phyloP scores from a whole-genome alignment of 345 rosid genomes.

The Arabis hirsuta region DNA sequence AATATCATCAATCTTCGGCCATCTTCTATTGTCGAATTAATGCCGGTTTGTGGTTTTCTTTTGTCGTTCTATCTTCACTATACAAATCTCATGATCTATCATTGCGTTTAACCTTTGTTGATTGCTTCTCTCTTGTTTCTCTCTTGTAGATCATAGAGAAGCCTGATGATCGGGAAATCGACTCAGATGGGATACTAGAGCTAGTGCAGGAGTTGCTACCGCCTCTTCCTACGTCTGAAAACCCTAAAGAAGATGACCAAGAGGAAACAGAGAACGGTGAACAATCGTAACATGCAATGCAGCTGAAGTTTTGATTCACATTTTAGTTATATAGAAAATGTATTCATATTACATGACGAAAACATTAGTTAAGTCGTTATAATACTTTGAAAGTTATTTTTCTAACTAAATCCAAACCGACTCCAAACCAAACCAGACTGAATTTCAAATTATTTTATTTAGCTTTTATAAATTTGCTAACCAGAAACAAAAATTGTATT shows the following conservation, averaged over 20 bases:
- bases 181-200: conserved; percentile 30
- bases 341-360: no score
- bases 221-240: conserved; percentile 31
- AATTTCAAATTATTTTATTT: no score
- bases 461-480: no score
- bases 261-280: conserved; percentile 40
- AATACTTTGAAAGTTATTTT: no score
- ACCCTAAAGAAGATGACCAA: neutral
- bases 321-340: no score
- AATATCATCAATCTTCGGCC: conserved; percentile 72
- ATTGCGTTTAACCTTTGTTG: neutral
- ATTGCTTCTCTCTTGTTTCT: conserved; percentile 16
- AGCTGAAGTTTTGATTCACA: neutral
- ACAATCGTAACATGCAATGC: neutral
- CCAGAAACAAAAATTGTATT: no score
- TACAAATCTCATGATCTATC: conserved; percentile 3
- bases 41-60: conserved; percentile 51
- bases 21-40: conserved; percentile 54
- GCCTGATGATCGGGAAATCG: conserved; percentile 13
- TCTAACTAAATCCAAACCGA: no score
- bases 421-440: no score
- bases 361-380: no score
- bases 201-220: conserved; percentile 44
- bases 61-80: neutral
- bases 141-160: conserved; percentile 43